Conservation (phyloP, 2,329 filamentous ascomycete genomes). For the Pseudodiploospora longispora region DNA sequence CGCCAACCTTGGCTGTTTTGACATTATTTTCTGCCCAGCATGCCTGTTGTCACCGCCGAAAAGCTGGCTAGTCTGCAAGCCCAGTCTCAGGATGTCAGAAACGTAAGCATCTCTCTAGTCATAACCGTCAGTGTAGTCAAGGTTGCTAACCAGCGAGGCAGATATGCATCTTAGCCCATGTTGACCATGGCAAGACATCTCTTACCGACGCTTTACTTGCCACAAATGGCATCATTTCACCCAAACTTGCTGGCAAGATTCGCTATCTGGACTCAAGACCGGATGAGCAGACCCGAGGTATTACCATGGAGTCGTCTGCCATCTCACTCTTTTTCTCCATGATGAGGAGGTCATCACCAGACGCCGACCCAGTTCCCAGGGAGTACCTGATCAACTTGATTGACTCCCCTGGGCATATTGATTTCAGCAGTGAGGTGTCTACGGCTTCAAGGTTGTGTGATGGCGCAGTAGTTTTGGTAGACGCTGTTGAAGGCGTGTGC, state of each 20-base stretch:
- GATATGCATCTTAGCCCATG: constrained; percentile 94
- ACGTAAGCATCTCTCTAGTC: constrained; percentile 52
- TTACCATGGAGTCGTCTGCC: constrained; percentile 99
- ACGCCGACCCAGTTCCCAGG: constrained; percentile 61
- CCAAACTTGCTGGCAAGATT: constrained; percentile 95
- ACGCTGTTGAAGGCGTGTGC: constrained; percentile 96
- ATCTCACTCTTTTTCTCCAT: constrained; percentile 96
- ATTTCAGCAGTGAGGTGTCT: constrained; percentile 97
- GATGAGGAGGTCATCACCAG: constrained; percentile 62
- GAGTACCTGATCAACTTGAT: constrained; percentile 97
- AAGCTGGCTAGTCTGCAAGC: constrained; percentile 86
- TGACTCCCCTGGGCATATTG: constrained; percentile 95
- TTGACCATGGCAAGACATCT: constrained; percentile 98
- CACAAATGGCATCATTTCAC: constrained; percentile 98
- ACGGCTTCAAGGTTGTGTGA: constrained; percentile 92
- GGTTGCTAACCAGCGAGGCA: constrained; percentile 22
- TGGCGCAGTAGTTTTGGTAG: constrained; percentile 86
- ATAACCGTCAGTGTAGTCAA: background rate
- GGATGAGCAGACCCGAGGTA: constrained; percentile 90
- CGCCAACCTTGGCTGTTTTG: too few relatives aligned
- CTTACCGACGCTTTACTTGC: constrained; percentile 92
- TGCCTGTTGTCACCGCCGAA: constrained; percentile 88
- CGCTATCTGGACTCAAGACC: constrained; percentile 93
- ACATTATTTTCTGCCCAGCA: constrained; percentile 32
- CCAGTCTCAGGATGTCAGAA: constrained; percentile 81